Base-by-base conservation (phyloP, 2,329 filamentous ascomycete species). In the Chaetomiaceae sp. region DNA sequence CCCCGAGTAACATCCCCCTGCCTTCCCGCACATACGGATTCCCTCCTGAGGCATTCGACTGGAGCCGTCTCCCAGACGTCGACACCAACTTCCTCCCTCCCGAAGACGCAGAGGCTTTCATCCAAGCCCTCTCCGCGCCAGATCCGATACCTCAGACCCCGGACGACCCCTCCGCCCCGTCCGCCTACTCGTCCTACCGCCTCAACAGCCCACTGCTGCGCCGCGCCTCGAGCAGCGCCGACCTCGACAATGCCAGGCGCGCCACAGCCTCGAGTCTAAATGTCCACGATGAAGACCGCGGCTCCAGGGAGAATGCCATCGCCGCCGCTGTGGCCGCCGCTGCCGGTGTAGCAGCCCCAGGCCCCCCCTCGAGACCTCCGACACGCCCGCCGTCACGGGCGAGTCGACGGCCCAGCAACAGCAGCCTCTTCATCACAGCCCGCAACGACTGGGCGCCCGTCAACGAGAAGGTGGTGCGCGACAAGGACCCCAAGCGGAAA, bases 371-470 rank as follows among this genome's bases (percentile, higher is more conserved):
- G n/a, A 37, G n/a, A 10, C 49, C 31, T 51, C 23, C 43, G 49
- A 33, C 45, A 57, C 20, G 61, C 61, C 41, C 57, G 50, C 41
- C 25, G 10, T 27, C 25, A 27, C 54, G 52, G 21, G 4, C 5
- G 37, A 40, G 40, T 41, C 45, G 33, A 25, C 51, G 38, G 43
- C 35, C 46, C 35, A 55, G 44, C 42, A 52, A 30, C 40, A 52
- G 55, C 52, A 59, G 57, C 44, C 59, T 81, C 44, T 90, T 91
- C 65, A 89, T 97, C 62, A 87, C 89, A 3, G 92, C 93, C 35
- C 82, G 95, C 64, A 95, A 95, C 67, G 93, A 99, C 73, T 99
- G 93, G 93, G 85, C 88, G 14, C 93, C 93, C 0, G 82, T 97
- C 12, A 85, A 87, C 60, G 82, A 92, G 65, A 83, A 79, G 51